Evolutionary conservation across 1,139 yeast genomes (phyloP).

Genomic region (Scheffersomyces lignicola): DNA sequence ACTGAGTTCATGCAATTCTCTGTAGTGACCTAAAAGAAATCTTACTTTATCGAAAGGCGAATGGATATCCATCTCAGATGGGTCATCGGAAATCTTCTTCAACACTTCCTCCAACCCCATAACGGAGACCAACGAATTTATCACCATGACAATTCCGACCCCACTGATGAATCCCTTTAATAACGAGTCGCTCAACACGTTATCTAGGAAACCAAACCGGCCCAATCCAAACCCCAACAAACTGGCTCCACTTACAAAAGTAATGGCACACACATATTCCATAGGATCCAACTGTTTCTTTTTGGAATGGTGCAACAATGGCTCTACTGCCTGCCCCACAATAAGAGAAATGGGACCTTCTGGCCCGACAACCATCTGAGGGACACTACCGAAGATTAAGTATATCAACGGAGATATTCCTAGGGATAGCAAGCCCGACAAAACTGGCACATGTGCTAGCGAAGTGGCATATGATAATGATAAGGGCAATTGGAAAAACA

Average conservation of each 20-base stretch:
- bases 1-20: conserved; percentile 52
- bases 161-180: conserved; percentile 89
- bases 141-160: conserved; percentile 88
- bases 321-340: conserved; percentile 89
- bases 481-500: conserved; percentile 89
- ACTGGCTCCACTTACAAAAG: conserved; percentile 76
- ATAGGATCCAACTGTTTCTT: conserved; percentile 50
- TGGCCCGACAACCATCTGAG: conserved; percentile 96
- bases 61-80: conserved; percentile 56
- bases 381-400: conserved; percentile 84
- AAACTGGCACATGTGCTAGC: conserved; percentile 86
- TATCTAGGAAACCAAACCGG: conserved; percentile 85
- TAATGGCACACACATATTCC: conserved; percentile 69
- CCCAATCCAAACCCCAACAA: conserved; percentile 77
- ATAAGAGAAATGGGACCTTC: conserved; percentile 91
- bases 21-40: conserved; percentile 47
- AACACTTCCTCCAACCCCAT: conserved; percentile 58
- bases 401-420: conserved; percentile 85
- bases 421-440: conserved; percentile 79
- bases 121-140: conserved; percentile 73
- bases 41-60: conserved; percentile 71
- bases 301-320: conserved; percentile 52
- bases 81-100: conserved; percentile 32
- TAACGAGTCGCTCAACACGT: conserved; percentile 78
- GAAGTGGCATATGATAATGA: conserved; percentile 88